Percentiles rank a stretch among this genome's conserved stretches.
phyloP scores from a whole-genome alignment of 257 asterid genomes.

The Plantago ovata region DNA sequence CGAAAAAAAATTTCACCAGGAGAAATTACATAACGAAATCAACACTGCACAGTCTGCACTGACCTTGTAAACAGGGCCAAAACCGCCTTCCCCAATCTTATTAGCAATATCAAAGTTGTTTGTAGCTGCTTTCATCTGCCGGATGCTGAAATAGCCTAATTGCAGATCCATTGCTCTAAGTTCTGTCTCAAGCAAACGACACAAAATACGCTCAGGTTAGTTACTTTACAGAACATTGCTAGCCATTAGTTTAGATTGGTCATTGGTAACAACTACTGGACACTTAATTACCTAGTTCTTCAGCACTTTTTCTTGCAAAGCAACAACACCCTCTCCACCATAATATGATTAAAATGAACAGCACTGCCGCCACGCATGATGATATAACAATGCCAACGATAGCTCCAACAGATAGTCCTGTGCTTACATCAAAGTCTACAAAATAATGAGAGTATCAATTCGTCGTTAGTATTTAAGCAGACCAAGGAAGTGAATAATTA shows the following conservation, averaged over 20 bases:
- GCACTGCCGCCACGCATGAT: constrained; percentile 32
- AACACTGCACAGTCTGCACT: background rate
- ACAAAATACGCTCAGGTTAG: background rate
- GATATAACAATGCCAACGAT: constrained; percentile 60
- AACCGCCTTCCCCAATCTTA: constrained; percentile 84
- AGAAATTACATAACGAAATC: background rate
- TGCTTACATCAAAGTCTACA: constrained; percentile 53
- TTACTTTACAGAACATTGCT: too few relatives aligned
- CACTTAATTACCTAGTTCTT: constrained; percentile 49
- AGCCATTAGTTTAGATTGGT: background rate
- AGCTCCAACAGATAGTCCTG: constrained; percentile 67
- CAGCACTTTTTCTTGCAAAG: constrained; percentile 42
- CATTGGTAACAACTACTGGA: background rate
- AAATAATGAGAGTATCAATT: constrained; percentile 6
- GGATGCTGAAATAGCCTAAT: constrained; percentile 55
- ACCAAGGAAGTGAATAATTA: constrained; percentile 11
- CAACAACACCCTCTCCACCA: constrained; percentile 67
- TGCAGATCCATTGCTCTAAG: constrained; percentile 51
- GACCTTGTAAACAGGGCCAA: constrained; percentile 77
- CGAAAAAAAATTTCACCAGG: too few relatives aligned
- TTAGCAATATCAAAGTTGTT: constrained; percentile 58
- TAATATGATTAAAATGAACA: constrained; percentile 41
- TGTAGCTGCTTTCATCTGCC: constrained; percentile 73
- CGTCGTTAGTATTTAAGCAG: constrained; percentile 14
- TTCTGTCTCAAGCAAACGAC: constrained; percentile 32